Conservation (phyloP, 2,329 filamentous ascomycete genomes). For the Biscogniauxia sp. region DNA sequence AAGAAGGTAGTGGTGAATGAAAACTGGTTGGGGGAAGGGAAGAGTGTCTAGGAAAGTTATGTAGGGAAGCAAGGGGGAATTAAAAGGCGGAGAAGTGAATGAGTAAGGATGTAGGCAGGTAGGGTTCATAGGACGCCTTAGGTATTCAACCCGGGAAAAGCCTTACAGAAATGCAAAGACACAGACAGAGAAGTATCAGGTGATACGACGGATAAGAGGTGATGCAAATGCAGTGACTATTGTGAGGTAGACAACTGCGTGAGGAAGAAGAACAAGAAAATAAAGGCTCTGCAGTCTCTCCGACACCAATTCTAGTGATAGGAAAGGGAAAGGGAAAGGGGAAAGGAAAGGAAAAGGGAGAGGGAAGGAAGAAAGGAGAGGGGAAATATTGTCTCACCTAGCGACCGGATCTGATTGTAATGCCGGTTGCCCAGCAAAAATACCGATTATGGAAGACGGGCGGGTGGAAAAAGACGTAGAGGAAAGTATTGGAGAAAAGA, state of each 20-base stretch:
- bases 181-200: background rate
- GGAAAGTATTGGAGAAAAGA: background rate
- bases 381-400: conserved; percentile 16
- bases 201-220: background rate
- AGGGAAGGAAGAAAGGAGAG: conserved; percentile 17
- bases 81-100: background rate
- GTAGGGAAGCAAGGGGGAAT: background rate
- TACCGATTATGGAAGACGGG: conserved; percentile 9
- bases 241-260: conserved; percentile 18
- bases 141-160: conserved; percentile 2
- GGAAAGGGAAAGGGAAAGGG: too few species aligned
- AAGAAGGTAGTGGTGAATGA: too few species aligned
- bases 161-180: conserved; percentile 3
- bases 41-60: background rate
- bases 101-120: background rate
- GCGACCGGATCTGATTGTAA: conserved; percentile 17
- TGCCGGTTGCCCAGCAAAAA: conserved; percentile 9
- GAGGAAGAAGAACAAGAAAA: conserved; percentile 13
- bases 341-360: conserved; percentile 13
- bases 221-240: conserved; percentile 8
- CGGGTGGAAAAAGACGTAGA: too few species aligned
- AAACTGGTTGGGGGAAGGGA: background rate
- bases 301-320: conserved; percentile 9
- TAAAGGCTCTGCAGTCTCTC: too few species aligned
- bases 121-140: background rate